A percentile compares a stretch with the other conserved stretches of the same genome.
These are phyloP conservation scores for Phaffomyces antillensis DNA, from an alignment of 805 yeast species.

Conservation along the genomic window DNA sequence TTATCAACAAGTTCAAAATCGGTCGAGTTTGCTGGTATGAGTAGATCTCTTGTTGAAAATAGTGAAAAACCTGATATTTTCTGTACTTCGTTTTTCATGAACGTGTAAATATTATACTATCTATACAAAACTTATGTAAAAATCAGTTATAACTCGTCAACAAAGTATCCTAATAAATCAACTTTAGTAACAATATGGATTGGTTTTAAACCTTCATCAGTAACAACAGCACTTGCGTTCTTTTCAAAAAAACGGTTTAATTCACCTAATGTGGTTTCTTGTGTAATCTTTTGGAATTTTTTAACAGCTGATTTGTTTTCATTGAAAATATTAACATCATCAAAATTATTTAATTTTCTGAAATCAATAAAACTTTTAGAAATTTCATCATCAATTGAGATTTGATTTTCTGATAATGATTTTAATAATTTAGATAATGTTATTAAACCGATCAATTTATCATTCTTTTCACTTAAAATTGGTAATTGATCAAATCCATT, in stretches of 20 bases:
- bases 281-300: conserved; percentile 58
- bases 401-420: conserved; percentile 53
- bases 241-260: conserved; percentile 77
- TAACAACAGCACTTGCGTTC: conserved; percentile 76
- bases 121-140: no score
- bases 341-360: conserved; percentile 57
- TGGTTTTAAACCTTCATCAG: conserved; percentile 64
- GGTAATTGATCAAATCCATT: conserved; percentile 86
- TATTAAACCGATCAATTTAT: conserved; percentile 63
- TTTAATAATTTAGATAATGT: conserved; percentile 70
- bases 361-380: conserved; percentile 63
- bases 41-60: no score
- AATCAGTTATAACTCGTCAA: conserved; percentile 6
- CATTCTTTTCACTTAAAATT: conserved; percentile 42
- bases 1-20: no score
- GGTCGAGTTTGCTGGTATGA: no score
- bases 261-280: conserved; percentile 56
- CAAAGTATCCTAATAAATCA: conserved; percentile 55
- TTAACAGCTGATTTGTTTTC: conserved; percentile 59
- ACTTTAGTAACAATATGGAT: conserved; percentile 84
- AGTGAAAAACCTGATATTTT: no score
- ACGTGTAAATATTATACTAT: no score
- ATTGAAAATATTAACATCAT: conserved; percentile 52
- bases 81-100: no score
- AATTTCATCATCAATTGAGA: conserved; percentile 49